A percentile compares a stretch with the other conserved stretches of the same genome.
phyloP scores from a whole-genome alignment of 306 rosid genomes.

The Trichosanthes truncata region DNA sequence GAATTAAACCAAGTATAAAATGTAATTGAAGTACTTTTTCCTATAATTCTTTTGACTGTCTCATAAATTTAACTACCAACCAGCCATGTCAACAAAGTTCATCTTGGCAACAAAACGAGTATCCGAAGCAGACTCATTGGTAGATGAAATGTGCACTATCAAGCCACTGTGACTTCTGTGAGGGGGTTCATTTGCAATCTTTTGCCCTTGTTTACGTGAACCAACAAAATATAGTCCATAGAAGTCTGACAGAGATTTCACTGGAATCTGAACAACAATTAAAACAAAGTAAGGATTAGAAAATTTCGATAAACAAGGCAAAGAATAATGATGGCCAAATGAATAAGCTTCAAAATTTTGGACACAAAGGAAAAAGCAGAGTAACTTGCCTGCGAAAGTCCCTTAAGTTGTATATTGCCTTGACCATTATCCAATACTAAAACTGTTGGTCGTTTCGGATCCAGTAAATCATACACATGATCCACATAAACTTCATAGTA shows the following conservation, averaged over 20 bases:
- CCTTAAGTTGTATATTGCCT: conserved; percentile 70
- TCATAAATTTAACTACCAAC: conserved; percentile 45
- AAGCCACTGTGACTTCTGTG: conserved; percentile 62
- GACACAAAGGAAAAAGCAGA: not conserved
- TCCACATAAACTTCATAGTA: conserved; percentile 73
- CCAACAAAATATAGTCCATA: conserved; percentile 34
- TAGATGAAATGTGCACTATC: conserved; percentile 41
- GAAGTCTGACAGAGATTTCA: conserved; percentile 57
- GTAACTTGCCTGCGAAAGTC: conserved; percentile 55
- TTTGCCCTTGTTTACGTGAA: conserved; percentile 34
- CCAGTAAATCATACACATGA: conserved; percentile 61
- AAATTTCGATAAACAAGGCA: not conserved
- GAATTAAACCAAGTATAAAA: not conserved
- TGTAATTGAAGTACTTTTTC: not conserved
- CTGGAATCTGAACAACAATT: conserved; percentile 34
- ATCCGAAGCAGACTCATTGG: conserved; percentile 11
- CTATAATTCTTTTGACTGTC: not conserved
- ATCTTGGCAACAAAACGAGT: conserved; percentile 38
- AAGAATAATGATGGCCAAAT: not conserved
- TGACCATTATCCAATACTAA: conserved; percentile 48
- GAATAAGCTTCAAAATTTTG: not conserved
- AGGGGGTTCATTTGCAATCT: conserved; percentile 35
- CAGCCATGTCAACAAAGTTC: conserved; percentile 85
- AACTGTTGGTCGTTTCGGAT: conserved; percentile 42
- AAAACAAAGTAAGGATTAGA: not conserved